These are phyloP conservation scores for Melocanna baccifera DNA, from an alignment of 176 grass and related monocot genomes.

Conservation along the genomic window DNA sequence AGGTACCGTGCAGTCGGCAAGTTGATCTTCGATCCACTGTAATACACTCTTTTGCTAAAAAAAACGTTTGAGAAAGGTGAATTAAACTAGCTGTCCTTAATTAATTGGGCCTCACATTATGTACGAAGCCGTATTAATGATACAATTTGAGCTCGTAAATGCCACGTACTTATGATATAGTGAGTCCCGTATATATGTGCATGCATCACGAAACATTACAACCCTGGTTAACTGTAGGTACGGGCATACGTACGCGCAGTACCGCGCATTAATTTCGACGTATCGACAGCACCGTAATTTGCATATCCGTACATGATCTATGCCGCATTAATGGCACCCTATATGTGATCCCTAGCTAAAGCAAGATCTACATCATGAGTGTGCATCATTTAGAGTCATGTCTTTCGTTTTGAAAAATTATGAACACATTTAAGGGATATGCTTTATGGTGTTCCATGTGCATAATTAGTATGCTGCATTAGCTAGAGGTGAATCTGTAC, in stretches of 20 bases:
- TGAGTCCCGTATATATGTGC: neutral
- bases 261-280: neutral
- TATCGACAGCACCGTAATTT: slow-evolving; percentile 9
- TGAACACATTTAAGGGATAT: neutral
- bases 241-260: neutral
- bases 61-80: neutral
- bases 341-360: slow-evolving; percentile 18
- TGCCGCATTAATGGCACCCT: slow-evolving; percentile 25
- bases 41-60: neutral
- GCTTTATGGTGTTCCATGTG: neutral
- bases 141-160: neutral
- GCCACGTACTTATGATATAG: neutral
- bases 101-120: neutral
- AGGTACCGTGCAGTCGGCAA: no score
- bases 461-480: neutral
- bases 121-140: neutral
- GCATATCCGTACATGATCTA: slow-evolving; percentile 22
- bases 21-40: neutral
- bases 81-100: neutral
- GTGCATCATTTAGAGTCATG: slow-evolving; percentile 10
- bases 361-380: slow-evolving; percentile 28
- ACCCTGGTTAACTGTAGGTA: neutral
- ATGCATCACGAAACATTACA: neutral
- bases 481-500: neutral
- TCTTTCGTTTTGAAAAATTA: neutral